phyloP scores from a whole-genome alignment of 2,329 filamentous ascomycete genomes.

The Daldinia sp. region DNA sequence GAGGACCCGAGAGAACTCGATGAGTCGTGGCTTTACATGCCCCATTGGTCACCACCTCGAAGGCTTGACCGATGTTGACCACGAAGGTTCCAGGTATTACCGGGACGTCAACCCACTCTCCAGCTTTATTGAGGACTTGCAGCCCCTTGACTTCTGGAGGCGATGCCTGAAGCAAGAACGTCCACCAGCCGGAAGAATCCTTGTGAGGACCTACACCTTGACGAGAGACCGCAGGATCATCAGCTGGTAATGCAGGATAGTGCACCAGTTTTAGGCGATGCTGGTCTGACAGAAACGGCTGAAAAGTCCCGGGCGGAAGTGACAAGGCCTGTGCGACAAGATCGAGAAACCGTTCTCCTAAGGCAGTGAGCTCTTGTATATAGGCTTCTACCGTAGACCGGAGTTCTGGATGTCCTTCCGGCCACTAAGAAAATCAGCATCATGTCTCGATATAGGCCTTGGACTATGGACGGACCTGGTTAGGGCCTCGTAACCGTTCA shows the following conservation, averaged over 20 bases:
- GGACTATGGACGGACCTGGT: conserved; percentile 55
- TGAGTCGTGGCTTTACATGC: conserved; percentile 66
- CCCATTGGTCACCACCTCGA: conserved; percentile 68
- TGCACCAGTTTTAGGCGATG: conserved; percentile 70
- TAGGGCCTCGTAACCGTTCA: conserved; percentile 61
- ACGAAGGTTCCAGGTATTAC: conserved; percentile 64
- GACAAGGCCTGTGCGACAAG: conserved; percentile 67
- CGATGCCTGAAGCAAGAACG: conserved; percentile 71
- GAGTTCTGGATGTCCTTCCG: conserved; percentile 52
- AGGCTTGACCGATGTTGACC: conserved; percentile 69
- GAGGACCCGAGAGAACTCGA: conserved; percentile 54
- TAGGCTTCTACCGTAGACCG: conserved; percentile 60
- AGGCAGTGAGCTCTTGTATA: conserved; percentile 61
- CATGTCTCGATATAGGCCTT: neutral
- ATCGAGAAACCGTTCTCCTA: conserved; percentile 67
- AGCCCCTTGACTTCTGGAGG: conserved; percentile 62
- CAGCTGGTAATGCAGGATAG: conserved; percentile 57
- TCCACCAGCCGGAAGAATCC: conserved; percentile 73
- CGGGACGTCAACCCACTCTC: conserved; percentile 64
- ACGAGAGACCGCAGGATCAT: conserved; percentile 28
- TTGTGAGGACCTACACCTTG: conserved; percentile 74
- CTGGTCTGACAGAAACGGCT: conserved; percentile 66
- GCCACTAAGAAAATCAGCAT: conserved; percentile 55
- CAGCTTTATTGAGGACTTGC: conserved; percentile 62
- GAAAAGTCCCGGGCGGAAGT: conserved; percentile 62